A percentile compares a stretch with the other conserved stretches of the same genome.
Evolutionary conservation across 371 early-diverging fungal species (phyloP).

Genomic region (Mycotypha africana): DNA sequence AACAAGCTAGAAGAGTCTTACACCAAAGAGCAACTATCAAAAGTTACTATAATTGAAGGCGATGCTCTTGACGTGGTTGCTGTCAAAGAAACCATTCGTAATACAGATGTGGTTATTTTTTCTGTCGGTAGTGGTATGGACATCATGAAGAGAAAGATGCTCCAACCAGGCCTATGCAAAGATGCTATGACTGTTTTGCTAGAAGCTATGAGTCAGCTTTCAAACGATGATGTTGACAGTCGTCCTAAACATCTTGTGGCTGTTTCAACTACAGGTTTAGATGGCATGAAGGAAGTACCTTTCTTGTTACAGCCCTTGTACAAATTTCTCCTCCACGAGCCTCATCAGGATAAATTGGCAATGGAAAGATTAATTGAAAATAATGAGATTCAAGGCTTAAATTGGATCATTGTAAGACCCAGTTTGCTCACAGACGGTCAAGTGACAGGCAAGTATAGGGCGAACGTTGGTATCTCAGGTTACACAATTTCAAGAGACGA

Average conservation of each 20-base stretch:
- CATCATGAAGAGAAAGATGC: constrained; percentile 4
- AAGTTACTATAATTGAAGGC: constrained; percentile 29
- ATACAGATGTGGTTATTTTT: constrained; percentile 12
- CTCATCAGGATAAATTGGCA: constrained; percentile 30
- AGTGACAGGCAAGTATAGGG: constrained; percentile 19
- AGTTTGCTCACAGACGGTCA: constrained; percentile 29
- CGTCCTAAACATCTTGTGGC: constrained; percentile 30
- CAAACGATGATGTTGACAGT: neutral
- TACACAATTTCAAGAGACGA: constrained; percentile 35
- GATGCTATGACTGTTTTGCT: constrained; percentile 12
- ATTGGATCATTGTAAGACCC: constrained; percentile 36
- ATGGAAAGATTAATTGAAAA: constrained; percentile 21
- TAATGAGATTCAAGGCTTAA: neutral
- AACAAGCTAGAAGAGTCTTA: constrained; percentile 24
- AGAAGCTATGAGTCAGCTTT: neutral
- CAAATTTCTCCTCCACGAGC: constrained; percentile 17
- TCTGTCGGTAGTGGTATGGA: constrained; percentile 15
- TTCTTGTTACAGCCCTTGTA: constrained; percentile 27
- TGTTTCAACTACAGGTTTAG: constrained; percentile 35
- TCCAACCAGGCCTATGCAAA: constrained; percentile 7
- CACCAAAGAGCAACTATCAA: constrained; percentile 25
- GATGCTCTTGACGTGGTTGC: constrained; percentile 20
- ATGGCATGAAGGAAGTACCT: constrained; percentile 32
- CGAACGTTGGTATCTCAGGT: constrained; percentile 17
- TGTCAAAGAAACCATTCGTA: constrained; percentile 11